Evolutionary conservation across 2,329 filamentous ascomycete genomes (phyloP).

Genomic region (Sporothrix pallida): DNA sequence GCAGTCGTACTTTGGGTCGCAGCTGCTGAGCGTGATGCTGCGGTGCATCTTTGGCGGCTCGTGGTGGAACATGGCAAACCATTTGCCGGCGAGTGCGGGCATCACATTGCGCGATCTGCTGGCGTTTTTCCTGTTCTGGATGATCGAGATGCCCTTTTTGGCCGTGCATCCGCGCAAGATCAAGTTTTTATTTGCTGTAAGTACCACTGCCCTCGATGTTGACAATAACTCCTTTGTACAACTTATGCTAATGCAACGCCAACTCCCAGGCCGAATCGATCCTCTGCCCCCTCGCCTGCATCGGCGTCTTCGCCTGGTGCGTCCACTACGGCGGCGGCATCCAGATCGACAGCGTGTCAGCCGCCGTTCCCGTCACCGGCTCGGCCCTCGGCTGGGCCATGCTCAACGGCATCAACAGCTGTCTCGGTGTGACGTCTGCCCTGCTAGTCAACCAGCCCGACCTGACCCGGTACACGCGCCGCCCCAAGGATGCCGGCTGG

Average conservation of each 20-base stretch:
- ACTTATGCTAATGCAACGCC: background rate
- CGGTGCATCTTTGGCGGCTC: slow-evolving; percentile 45
- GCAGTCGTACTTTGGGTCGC: slow-evolving; percentile 36
- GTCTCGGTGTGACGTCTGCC: slow-evolving; percentile 46
- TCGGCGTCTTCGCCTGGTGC: slow-evolving; percentile 34
- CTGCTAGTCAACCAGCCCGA: slow-evolving; percentile 47
- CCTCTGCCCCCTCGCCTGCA: slow-evolving; percentile 45
- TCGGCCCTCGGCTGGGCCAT: slow-evolving; percentile 47
- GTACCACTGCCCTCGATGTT: background rate
- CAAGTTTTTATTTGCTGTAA: slow-evolving; percentile 42
- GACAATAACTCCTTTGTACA: too few relatives aligned
- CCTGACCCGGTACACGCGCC: slow-evolving; percentile 49
- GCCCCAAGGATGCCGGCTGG: slow-evolving; percentile 34
- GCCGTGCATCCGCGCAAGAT: slow-evolving; percentile 51
- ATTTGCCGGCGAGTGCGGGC: slow-evolving; percentile 46
- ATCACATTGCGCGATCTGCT: slow-evolving; percentile 47
- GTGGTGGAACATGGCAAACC: slow-evolving; percentile 44
- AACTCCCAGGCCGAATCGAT: slow-evolving; percentile 39
- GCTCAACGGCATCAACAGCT: slow-evolving; percentile 48
- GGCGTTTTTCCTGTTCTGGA: slow-evolving; percentile 47
- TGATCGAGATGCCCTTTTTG: slow-evolving; percentile 49
- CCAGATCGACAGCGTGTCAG: slow-evolving; percentile 41
- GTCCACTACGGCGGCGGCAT: slow-evolving; percentile 31
- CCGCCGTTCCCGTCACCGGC: slow-evolving; percentile 40
- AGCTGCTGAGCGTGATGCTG: slow-evolving; percentile 39